Evolutionary conservation across 768 basidiomycete genomes (phyloP).

Genomic region (Suillus tomentosus): DNA sequence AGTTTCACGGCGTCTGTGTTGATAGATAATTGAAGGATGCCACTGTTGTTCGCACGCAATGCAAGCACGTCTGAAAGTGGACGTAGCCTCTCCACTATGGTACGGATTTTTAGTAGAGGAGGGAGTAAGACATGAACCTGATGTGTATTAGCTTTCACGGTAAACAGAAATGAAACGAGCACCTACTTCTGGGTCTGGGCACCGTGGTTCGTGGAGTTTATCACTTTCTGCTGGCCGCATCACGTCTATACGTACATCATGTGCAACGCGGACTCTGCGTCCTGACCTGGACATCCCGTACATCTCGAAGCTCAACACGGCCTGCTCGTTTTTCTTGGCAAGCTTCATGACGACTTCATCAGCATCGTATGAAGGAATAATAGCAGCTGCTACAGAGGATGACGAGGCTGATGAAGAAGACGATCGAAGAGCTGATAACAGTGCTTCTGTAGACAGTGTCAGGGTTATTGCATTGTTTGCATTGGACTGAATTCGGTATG

Average conservation of each 20-base stretch:
- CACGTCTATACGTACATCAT: conserved; percentile 84
- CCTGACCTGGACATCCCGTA: conserved; percentile 64
- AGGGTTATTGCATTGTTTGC: conserved; percentile 80
- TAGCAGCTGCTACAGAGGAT: conserved; percentile 31
- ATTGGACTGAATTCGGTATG: conserved; percentile 88
- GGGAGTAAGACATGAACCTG: conserved; percentile 82
- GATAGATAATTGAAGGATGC: conserved; percentile 53
- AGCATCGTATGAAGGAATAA: conserved; percentile 44
- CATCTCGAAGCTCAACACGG: conserved; percentile 79
- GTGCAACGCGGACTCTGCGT: conserved; percentile 62
- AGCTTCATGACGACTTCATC: conserved; percentile 81
- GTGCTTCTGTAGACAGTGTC: conserved; percentile 69
- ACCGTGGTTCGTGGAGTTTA: conserved; percentile 75
- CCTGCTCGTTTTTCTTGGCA: conserved; percentile 82
- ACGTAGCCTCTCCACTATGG: conserved; percentile 72
- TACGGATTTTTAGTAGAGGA: conserved; percentile 72
- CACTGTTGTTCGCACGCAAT: conserved; percentile 67
- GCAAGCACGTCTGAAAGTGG: conserved; percentile 70
- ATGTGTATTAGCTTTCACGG: neutral
- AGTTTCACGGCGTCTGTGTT: conserved; percentile 74
- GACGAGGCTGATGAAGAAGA: conserved; percentile 51
- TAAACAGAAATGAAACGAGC: neutral
- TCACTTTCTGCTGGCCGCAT: conserved; percentile 74
- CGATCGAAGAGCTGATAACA: conserved; percentile 74
- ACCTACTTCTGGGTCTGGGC: conserved; percentile 83